Evolutionary conservation across 345 rosid genomes (phyloP), one percentile per base, ranked within the genome.

Genomic region (Cochlearia excelsa): DNA sequence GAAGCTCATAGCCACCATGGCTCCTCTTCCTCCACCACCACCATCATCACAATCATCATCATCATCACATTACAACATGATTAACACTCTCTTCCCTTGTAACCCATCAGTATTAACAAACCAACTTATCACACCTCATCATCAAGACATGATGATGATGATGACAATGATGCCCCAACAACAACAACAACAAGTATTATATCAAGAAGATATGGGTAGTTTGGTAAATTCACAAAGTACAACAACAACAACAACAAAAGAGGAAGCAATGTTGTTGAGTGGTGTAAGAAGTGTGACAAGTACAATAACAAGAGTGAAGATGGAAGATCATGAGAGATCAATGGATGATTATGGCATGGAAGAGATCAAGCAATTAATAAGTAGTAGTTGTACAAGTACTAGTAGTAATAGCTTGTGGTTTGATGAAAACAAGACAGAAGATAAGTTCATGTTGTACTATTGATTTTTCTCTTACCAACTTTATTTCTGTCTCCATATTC

Each of bases 291-390:
- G 88, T 63, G 75, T 84, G 63, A 80, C 88, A 46, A 90, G 81
- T 70, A 73, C 72, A 70, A 52, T 75, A 77, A 76, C 72, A 75
- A 69, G 61, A 55, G 58, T 54, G 59, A 66, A 78, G 74, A 58
- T 57, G 86, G 65, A 60, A 10, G 38, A 34, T 39, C 56, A 65
- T 72, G 64, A 76, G 55, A 48, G 65, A 53, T 57, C 77, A 51
- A 67, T 71, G 47, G 84, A 84, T 10, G 80, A 80, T 40, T 72
- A 60, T 70, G 90, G 89, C 4, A 53, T 86, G 40, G 96, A 92
- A 66, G 95, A 88, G 75, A 83, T 92, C 69, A 86, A 84, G 74
- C 83, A 83, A 61, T 77, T 88, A 0, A 74, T 88, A 49, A 80
- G 82, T 65, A 74, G 70, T 9, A 64, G 71, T 42, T 84, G 85